Conservation (phyloP, 306 rosid genomes). For the Leucaena leucocephala region DNA sequence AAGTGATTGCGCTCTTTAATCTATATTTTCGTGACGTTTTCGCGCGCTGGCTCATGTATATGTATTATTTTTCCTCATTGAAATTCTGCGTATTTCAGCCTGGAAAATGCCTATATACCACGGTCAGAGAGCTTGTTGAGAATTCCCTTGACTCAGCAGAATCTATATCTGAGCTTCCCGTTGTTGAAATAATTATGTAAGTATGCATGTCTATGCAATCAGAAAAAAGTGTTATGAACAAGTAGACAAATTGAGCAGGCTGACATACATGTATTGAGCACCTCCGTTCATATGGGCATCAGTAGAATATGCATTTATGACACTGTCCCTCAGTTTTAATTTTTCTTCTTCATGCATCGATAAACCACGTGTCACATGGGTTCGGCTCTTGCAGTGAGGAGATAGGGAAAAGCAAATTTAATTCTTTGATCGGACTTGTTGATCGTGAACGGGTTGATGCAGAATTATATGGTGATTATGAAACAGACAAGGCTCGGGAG, state of each 20-base stretch:
- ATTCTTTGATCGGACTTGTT: slow-evolving; percentile 94
- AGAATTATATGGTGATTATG: slow-evolving; percentile 80
- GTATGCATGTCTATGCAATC: slow-evolving; percentile 29
- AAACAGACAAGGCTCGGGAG: slow-evolving; percentile 91
- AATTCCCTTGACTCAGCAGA: slow-evolving; percentile 91
- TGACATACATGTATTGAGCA: neutral
- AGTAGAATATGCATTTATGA: neutral
- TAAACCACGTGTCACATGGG: neutral
- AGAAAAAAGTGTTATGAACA: neutral
- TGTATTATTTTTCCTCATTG: neutral
- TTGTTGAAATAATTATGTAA: slow-evolving; percentile 86
- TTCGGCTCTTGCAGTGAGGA: slow-evolving; percentile 69
- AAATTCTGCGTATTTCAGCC: slow-evolving; percentile 65
- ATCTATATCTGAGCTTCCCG: slow-evolving; percentile 90
- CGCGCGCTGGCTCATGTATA: neutral
- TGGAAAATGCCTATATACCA: slow-evolving; percentile 85
- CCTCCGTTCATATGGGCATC: neutral
- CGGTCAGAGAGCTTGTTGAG: slow-evolving; percentile 93
- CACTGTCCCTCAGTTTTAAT: neutral
- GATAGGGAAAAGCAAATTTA: slow-evolving; percentile 82
- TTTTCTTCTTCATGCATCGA: slow-evolving; percentile 5
- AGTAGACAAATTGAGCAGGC: neutral
- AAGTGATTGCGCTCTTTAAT: neutral
- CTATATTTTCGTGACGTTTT: neutral
- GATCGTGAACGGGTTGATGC: slow-evolving; percentile 89